phyloP scores from a whole-genome alignment of 441 rosid species.

The Biscutella laevigata region DNA sequence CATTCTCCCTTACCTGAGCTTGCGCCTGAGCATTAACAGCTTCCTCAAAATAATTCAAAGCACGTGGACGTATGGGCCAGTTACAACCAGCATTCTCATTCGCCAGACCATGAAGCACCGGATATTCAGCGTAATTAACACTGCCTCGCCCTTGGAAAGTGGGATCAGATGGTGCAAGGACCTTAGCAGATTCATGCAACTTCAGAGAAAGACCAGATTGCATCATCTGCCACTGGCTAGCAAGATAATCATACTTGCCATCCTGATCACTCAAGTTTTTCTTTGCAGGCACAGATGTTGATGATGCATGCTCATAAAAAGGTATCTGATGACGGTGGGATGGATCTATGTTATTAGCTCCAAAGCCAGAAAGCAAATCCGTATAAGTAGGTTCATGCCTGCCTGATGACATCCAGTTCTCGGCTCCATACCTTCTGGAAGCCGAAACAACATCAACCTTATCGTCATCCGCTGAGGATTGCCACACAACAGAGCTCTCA shows the following conservation, averaged over 20 bases:
- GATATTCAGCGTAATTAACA: slow-evolving; percentile 46
- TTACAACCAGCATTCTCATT: slow-evolving; percentile 47
- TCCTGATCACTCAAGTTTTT: slow-evolving; percentile 43
- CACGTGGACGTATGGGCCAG: slow-evolving; percentile 57
- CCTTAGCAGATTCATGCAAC: slow-evolving; percentile 38
- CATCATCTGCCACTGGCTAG: slow-evolving; percentile 51
- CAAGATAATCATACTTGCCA: slow-evolving; percentile 40
- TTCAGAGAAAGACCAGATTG: slow-evolving; percentile 54
- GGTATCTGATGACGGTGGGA: slow-evolving; percentile 37
- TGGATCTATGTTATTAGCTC: slow-evolving; percentile 38
- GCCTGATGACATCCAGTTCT: slow-evolving; percentile 43
- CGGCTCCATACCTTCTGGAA: slow-evolving; percentile 52
- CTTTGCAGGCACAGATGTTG: slow-evolving; percentile 30
- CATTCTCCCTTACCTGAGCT: slow-evolving; percentile 38
- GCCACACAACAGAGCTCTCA: slow-evolving; percentile 53
- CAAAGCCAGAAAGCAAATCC: slow-evolving; percentile 72
- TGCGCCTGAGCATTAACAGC: slow-evolving; percentile 32
- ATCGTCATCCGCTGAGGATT: slow-evolving; percentile 52
- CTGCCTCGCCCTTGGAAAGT: slow-evolving; percentile 38
- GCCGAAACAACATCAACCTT: slow-evolving; percentile 45
- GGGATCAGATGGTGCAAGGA: slow-evolving; percentile 35
- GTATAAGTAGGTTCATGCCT: slow-evolving; percentile 62
- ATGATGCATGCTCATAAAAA: slow-evolving; percentile 35
- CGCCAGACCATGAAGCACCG: slow-evolving; percentile 37
- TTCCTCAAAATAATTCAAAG: slow-evolving; percentile 40